Evolutionary conservation across 345 rosid genomes (phyloP), one percentile per base, ranked within the genome.

Genomic region (Garcia nutans): DNA sequence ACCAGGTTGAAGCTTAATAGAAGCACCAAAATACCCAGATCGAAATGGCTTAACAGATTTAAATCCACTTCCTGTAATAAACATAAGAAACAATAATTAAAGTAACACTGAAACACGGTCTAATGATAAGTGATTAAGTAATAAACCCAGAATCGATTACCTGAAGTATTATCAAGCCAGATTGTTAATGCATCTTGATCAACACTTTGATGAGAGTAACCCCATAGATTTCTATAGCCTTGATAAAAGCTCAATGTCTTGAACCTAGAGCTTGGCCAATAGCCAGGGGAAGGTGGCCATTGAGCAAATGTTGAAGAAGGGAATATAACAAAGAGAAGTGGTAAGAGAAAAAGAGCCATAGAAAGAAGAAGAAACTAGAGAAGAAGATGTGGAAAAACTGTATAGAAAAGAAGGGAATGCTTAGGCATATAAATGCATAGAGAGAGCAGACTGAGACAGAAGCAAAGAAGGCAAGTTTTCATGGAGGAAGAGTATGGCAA

Each of bases 151-250:
- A 28, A 28, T 28, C 31, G 2, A 28, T 37, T 20, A 91, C 97
- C 99, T 81, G 98, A 84, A 72, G 91, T 86, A 28, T 81, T 86
- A 80, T 96, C 98, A 55, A 96, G 97, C 99, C 98, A 93, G 76
- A 96, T 90, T 45, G 93, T 88, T 65, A 96, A 79, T 44, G 89
- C 89, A 78, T 84, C 80, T 71, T 85, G 92, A 79, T 88, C 89
- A 50, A 80, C 79, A 58, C 86, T 84, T 83, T 90, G 97, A 81
- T 96, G 99, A 24, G 86, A 82, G 65, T 91, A 89, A 65, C 99
- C 99, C 99, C 99, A 96, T n/a, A 96, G 94, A 74, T 88, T 96
- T 73, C 76, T 89, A 74, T 85, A 93, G 0, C 97, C 98, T 24
- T 87, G 76, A 74, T 86, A 84, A 69, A 90, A 96, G 86, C 84